Conservation (phyloP, 441 rosid genomes). For the Adansonia madagascariensis region DNA sequence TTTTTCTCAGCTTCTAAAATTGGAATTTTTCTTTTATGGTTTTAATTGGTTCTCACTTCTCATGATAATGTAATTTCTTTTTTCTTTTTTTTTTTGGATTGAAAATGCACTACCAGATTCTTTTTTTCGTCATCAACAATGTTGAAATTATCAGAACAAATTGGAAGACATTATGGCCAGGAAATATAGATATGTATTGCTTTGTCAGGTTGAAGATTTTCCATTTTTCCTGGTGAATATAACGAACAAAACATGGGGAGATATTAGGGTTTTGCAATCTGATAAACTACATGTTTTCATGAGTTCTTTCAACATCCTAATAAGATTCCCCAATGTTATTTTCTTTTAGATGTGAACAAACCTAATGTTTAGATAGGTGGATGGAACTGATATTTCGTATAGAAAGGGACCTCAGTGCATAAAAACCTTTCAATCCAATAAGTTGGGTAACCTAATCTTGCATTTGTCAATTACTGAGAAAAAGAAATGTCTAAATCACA, state of each 20-base stretch:
- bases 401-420: background rate
- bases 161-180: background rate
- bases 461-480: background rate
- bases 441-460: slow-evolving; percentile 8
- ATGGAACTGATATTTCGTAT: background rate
- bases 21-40: background rate
- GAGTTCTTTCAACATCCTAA: background rate
- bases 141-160: background rate
- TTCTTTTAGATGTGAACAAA: background rate
- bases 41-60: background rate
- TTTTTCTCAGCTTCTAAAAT: background rate
- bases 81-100: background rate
- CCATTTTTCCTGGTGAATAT: background rate
- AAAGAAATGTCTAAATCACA: background rate
- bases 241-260: background rate
- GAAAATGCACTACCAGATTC: background rate
- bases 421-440: background rate
- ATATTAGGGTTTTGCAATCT: background rate
- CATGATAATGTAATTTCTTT: background rate
- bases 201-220: background rate
- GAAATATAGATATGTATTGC: background rate
- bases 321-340: slow-evolving; percentile 8
- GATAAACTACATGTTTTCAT: background rate
- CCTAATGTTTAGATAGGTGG: background rate
- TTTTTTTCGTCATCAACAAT: slow-evolving; percentile 14